Evolutionary conservation across 169 alveolate species (phyloP), one percentile per base, ranked within the genome.

Genomic region (Plasmodium sp.): DNA sequence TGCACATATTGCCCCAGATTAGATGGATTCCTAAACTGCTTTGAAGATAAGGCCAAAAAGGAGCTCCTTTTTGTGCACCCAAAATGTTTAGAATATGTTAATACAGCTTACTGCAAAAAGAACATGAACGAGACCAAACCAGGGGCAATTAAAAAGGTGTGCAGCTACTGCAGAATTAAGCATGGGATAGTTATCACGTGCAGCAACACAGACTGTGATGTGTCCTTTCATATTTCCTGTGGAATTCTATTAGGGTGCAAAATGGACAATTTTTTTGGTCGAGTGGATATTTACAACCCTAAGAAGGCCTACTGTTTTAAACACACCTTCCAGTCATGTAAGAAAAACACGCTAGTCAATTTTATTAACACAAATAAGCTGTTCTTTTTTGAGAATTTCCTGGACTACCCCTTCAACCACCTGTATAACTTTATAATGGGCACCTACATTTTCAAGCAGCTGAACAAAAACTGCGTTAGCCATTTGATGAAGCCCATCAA

Each of bases 261-360:
- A 33, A 90, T 90, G 94, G 94, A 90, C 74, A 90, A 90, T 33
- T 90, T 90, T 67, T 90, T 90, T 79, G 94, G 94, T 39, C 71
- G 94, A 16, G 94, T 90, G 14, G 94, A 90, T 90, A 90, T 90
- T 58, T 90, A 90, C 82, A 90, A 90, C 18, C 94, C 94, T 27
- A 90, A 90, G 73, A 90, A 90, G 51, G 91, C 91, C 9, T 90
- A 90, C 31, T 90, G 94, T 80, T 90, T 90, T 90, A 90, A 90
- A 36, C 94, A 90, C 54, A 90, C 94, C 3, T 90, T 90, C 73
- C 94, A 90, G 45, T 62, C 56, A 45, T 90, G 80, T 80, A 90
- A 90, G 71, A 90, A 80, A 80, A 80, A 45, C 73, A 90, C 51
- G 5, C 48, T 90, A 45, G 1, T 39, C 3, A 90, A 90, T 90